Percentiles rank a stretch among this genome's conserved stretches.
Conservation (phyloP, 2,329 filamentous ascomycete genomes). For the Aspergillus flavus region DNA sequence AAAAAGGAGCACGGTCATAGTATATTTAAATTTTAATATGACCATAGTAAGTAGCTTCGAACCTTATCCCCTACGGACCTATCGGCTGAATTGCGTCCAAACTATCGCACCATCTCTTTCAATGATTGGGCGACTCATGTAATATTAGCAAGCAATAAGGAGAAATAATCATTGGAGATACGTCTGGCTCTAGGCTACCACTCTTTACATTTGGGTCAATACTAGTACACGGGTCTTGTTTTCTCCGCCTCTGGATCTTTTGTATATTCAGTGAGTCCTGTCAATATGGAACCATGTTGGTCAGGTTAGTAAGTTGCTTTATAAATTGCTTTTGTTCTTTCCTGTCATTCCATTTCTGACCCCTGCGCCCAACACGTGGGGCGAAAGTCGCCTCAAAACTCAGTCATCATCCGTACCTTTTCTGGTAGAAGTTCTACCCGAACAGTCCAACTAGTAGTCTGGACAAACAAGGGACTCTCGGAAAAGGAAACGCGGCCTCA, state of each 20-base stretch:
- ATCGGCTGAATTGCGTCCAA: background rate
- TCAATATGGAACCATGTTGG: background rate
- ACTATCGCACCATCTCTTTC: background rate
- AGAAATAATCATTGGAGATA: background rate
- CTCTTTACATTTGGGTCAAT: background rate
- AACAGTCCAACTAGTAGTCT: background rate
- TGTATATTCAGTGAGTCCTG: background rate
- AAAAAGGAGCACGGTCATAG: background rate
- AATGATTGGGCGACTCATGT: background rate
- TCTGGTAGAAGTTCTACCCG: background rate
- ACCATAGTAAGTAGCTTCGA: background rate
- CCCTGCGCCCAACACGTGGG: constrained; percentile 19
- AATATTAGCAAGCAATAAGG: background rate
- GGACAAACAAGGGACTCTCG: no score
- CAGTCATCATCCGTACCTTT: constrained; percentile 8
- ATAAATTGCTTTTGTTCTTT: background rate
- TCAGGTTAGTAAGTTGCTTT: background rate
- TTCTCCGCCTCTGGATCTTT: background rate
- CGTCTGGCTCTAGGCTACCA: background rate
- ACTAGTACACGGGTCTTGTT: background rate
- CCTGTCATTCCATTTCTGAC: constrained; percentile 3
- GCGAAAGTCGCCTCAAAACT: constrained; percentile 10
- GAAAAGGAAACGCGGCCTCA: constrained; percentile 2
- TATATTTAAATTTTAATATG: background rate
- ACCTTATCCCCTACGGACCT: background rate